Evolutionary conservation across 2,329 filamentous ascomycete genomes (phyloP).

Genomic region (Cladorrhinum sp.): DNA sequence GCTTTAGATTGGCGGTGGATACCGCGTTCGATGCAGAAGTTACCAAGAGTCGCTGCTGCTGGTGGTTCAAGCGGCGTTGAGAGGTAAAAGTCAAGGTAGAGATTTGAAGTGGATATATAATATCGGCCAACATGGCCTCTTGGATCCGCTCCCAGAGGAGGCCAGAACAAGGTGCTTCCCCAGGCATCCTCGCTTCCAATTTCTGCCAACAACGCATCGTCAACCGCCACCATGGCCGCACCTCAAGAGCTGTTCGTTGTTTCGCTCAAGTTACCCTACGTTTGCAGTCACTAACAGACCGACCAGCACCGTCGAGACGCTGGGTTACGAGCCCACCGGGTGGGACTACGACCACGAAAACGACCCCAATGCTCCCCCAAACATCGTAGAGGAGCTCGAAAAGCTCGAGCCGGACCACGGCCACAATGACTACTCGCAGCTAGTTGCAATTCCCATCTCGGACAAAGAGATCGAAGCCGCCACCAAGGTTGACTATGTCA

Average conservation of each 20-base stretch:
- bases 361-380: neutral
- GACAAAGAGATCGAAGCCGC: neutral
- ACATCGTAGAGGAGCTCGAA: neutral
- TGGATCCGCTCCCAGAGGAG: too few species aligned
- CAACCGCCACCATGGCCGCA: neutral
- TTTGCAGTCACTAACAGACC: neutral
- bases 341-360: conserved; percentile 3
- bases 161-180: too few species aligned
- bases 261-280: neutral
- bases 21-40: too few species aligned
- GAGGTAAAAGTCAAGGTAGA: too few species aligned
- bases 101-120: too few species aligned
- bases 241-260: neutral
- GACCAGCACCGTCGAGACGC: neutral
- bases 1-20: too few species aligned
- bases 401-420: neutral
- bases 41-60: too few species aligned
- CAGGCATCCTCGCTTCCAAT: neutral
- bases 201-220: neutral
- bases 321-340: neutral
- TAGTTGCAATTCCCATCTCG: neutral
- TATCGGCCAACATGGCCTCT: too few species aligned
- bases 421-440: conserved; percentile 4
- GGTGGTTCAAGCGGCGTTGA: too few species aligned
- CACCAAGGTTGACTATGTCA: conserved; percentile 4